Percentiles rank a stretch among this genome's conserved stretches.
Evolutionary conservation across 2,329 filamentous ascomycete genomes (phyloP).

Genomic region (Aspergillus quadrilineatus): DNA sequence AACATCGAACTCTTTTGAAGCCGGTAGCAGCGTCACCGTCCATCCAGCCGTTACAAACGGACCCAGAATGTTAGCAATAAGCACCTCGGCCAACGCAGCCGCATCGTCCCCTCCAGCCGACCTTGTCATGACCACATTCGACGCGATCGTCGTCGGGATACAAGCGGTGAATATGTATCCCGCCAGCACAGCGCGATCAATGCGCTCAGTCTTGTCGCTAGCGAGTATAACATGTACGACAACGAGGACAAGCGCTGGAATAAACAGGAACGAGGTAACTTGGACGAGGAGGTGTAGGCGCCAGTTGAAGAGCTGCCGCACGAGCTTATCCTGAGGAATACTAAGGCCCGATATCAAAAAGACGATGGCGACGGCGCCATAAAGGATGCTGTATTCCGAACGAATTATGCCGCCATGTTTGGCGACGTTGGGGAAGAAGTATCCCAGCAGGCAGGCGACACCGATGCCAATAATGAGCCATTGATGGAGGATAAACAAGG

Average conservation of each 20-base stretch:
- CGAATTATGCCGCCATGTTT: constrained; percentile 47
- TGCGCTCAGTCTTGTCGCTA: constrained; percentile 45
- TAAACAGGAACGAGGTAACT: constrained; percentile 64
- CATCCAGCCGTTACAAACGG: constrained; percentile 66
- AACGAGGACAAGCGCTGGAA: constrained; percentile 62
- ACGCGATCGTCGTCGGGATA: constrained; percentile 70
- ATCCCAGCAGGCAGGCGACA: constrained; percentile 53
- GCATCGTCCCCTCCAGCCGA: constrained; percentile 67
- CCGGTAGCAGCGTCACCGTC: constrained; percentile 58
- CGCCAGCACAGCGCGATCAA: constrained; percentile 64
- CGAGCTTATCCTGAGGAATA: constrained; percentile 61
- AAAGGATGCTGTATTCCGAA: constrained; percentile 55
- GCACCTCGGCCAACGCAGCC: constrained; percentile 65
- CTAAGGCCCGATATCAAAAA: constrained; percentile 72
- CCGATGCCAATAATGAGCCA: constrained; percentile 66
- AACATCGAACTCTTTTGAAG: constrained; percentile 31
- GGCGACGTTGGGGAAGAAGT: constrained; percentile 52
- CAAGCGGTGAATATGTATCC: constrained; percentile 68
- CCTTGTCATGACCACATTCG: constrained; percentile 72
- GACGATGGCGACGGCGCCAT: constrained; percentile 67
- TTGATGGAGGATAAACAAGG: constrained; percentile 50
- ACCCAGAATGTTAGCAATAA: constrained; percentile 68
- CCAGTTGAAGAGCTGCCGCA: constrained; percentile 64
- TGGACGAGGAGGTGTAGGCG: constrained; percentile 67
- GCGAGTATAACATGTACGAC: constrained; percentile 54